Conservation (phyloP, 2,329 filamentous ascomycete species). For the Verticillium dahliae region DNA sequence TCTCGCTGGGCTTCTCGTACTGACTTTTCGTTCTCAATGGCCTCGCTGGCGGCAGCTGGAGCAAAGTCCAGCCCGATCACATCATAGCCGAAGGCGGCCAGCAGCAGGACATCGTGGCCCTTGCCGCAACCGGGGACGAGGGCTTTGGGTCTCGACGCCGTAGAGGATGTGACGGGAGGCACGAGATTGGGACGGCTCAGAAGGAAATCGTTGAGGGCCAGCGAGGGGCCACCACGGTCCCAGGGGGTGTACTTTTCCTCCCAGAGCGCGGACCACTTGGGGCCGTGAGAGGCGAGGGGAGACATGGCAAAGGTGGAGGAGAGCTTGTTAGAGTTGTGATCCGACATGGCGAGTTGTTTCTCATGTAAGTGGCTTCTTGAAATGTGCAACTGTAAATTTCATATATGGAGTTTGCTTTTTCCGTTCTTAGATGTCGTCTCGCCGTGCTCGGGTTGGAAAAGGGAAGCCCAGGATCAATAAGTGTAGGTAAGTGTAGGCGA, state of each 20-base stretch:
- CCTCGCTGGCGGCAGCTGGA: slow-evolving; percentile 35
- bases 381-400: too few species aligned
- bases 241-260: slow-evolving; percentile 40
- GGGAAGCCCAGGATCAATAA: too few species aligned
- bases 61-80: slow-evolving; percentile 68
- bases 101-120: slow-evolving; percentile 73
- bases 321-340: slow-evolving; percentile 17
- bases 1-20: slow-evolving; percentile 22
- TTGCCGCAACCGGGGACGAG: slow-evolving; percentile 77
- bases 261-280: slow-evolving; percentile 43
- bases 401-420: too few species aligned
- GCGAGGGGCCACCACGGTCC: slow-evolving; percentile 47
- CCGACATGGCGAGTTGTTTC: slow-evolving; percentile 10
- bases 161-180: slow-evolving; percentile 18
- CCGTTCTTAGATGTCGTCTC: too few species aligned
- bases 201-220: slow-evolving; percentile 48
- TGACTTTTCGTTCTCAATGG: slow-evolving; percentile 33
- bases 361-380: background rate
- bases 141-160: slow-evolving; percentile 39
- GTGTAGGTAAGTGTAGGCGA: too few species aligned
- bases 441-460: too few species aligned
- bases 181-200: slow-evolving; percentile 37
- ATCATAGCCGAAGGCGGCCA: slow-evolving; percentile 71
- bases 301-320: slow-evolving; percentile 25
- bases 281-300: slow-evolving; percentile 25